Percentiles rank a stretch among this genome's conserved stretches.
phyloP scores from a whole-genome alignment of 495 filamentous ascomycete species.

The Hyaloscypha bicolor region DNA sequence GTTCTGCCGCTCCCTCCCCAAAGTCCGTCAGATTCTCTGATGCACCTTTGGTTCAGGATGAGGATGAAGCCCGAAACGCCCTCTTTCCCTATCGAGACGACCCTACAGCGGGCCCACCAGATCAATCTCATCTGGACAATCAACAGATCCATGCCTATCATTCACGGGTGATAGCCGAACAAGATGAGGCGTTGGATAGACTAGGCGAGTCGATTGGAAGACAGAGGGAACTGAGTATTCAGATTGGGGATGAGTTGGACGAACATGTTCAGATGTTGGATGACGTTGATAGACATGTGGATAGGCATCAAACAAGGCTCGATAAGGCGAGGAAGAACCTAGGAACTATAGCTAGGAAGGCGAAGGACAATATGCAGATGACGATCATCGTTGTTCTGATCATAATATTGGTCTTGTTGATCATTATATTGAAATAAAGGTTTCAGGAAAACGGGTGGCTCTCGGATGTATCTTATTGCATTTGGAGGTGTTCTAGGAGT shows the following conservation, averaged over 20 bases:
- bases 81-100: constrained; percentile 69
- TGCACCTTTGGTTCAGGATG: constrained; percentile 51
- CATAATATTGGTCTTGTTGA: constrained; percentile 74
- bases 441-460: neutral
- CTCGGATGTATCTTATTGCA: constrained; percentile 8
- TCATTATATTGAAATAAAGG: constrained; percentile 72
- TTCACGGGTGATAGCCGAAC: constrained; percentile 72
- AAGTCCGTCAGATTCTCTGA: constrained; percentile 96
- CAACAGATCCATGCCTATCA: constrained; percentile 89
- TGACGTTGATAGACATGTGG: constrained; percentile 80
- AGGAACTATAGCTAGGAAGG: constrained; percentile 67
- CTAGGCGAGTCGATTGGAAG: constrained; percentile 85
- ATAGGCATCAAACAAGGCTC: constrained; percentile 76
- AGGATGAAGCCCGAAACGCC: constrained; percentile 56
- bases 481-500: constrained; percentile 32
- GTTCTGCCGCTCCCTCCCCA: constrained; percentile 29
- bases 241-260: constrained; percentile 96
- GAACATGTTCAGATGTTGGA: constrained; percentile 85
- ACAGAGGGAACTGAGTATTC: constrained; percentile 89
- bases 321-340: constrained; percentile 73
- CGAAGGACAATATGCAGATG: constrained; percentile 79
- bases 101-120: constrained; percentile 45
- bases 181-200: constrained; percentile 90
- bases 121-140: constrained; percentile 72
- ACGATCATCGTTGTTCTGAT: constrained; percentile 77